Evolutionary conservation across 768 basidiomycete genomes (phyloP).

Genomic region (Suillus occidentalis): DNA sequence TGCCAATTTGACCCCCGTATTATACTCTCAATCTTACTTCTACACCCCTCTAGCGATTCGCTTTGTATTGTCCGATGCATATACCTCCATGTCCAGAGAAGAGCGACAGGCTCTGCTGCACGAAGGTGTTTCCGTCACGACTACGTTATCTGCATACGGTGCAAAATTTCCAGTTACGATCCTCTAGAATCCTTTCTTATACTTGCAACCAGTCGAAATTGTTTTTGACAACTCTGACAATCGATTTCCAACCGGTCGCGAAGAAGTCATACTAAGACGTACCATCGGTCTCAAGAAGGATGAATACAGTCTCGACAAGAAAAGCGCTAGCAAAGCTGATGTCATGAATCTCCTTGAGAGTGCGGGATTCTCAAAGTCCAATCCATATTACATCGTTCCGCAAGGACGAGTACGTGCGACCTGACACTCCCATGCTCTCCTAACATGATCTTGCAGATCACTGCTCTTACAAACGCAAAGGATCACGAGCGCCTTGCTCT

Average conservation of each 20-base stretch:
- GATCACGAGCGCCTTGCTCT: constrained; percentile 91
- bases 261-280: constrained; percentile 84
- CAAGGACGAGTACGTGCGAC: constrained; percentile 80
- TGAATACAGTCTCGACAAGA: constrained; percentile 96
- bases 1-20: constrained; percentile 32
- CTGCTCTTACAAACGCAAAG: constrained; percentile 94
- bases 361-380: constrained; percentile 97
- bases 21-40: not conserved
- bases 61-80: constrained; percentile 96
- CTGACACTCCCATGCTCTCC: not conserved
- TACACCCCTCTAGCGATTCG: constrained; percentile 68
- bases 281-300: constrained; percentile 99
- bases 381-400: constrained; percentile 98
- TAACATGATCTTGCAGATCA: constrained; percentile 60
- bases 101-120: constrained; percentile 93
- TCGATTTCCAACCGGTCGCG: constrained; percentile 89
- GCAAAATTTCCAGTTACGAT: constrained; percentile 15
- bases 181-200: not conserved
- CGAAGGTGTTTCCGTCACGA: constrained; percentile 85
- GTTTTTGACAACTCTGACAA: constrained; percentile 94
- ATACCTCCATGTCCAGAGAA: constrained; percentile 91
- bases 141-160: constrained; percentile 92
- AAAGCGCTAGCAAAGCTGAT: constrained; percentile 93
- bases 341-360: constrained; percentile 97
- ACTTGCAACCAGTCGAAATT: constrained; percentile 66